Conservation (phyloP, 148 eudicot species). For the Salicornia ramosissima region DNA sequence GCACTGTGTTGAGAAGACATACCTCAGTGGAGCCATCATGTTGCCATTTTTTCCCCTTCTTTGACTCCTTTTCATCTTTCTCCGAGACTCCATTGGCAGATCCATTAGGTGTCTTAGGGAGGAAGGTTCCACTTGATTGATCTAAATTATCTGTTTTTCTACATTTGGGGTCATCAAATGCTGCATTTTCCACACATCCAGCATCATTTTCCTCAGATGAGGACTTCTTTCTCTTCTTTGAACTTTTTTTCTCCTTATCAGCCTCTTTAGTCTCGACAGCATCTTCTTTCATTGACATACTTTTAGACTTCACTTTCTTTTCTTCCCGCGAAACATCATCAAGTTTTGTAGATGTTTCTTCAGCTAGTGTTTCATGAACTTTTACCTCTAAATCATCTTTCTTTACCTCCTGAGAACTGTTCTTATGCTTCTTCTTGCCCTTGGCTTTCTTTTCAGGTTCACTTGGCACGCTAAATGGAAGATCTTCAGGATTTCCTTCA, state of each 20-base stretch:
- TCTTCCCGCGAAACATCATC: constrained; percentile 18
- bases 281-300: constrained; percentile 29
- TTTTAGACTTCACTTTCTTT: constrained; percentile 25
- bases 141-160: constrained; percentile 44
- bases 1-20: constrained; percentile 2
- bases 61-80: constrained; percentile 29
- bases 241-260: constrained; percentile 37
- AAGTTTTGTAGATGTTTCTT: constrained; percentile 10
- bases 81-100: constrained; percentile 31
- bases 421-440: constrained; percentile 47
- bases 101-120: constrained; percentile 24
- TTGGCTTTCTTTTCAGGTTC: constrained; percentile 38
- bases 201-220: constrained; percentile 38
- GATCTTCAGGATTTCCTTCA: constrained; percentile 16
- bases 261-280: constrained; percentile 9
- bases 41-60: constrained; percentile 33
- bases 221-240: constrained; percentile 67
- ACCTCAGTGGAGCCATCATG: constrained; percentile 65
- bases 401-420: constrained; percentile 18
- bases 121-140: constrained; percentile 27
- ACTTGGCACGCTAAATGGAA: constrained; percentile 16
- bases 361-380: constrained; percentile 15
- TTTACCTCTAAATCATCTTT: constrained; percentile 22
- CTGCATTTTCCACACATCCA: constrained; percentile 22
- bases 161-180: constrained; percentile 42